Base-by-base conservation (phyloP, 2,329 filamentous ascomycete genomes). In the Stachybotrys chartarum region DNA sequence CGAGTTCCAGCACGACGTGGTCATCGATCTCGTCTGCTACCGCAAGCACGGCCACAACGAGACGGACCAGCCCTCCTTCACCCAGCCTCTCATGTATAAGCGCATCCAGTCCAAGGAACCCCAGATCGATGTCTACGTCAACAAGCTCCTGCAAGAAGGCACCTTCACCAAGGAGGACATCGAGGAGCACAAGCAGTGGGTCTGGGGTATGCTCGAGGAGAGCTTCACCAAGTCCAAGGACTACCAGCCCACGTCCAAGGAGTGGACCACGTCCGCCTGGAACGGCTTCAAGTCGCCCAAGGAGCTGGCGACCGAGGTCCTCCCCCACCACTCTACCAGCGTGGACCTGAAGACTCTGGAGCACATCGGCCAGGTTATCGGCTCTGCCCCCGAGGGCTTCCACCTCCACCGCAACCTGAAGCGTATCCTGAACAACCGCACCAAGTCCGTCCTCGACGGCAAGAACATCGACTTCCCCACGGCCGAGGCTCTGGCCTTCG, bases 1-100 rank as follows among this genome's bases (percentile, higher is more conserved):
- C 59, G 88, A 97, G 79, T 99, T 97, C 83, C 95, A 96, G 81
- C 90, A 92, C 70, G 94, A 99, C 71, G 93, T 97, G 60, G 92
- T 99, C 64, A 91, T 99, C 68, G 94, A 99, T 73, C 85, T 99
- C 66, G 91, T 97, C 69, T 99, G 94, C 83, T 99, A 99, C 82
- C 89, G 94, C 69, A 99, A 97, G 79, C 86, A 97, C 73, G 94
- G 94, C 59, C 94, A 99, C 85, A 99, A 99, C 78, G 94, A 99
- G 80, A 99, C 94, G 11, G 94, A 99, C 71, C 94, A 99, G 80
- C 94, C 94, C 51, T 96, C 93, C 46, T 99, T 99, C 81, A 99
- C 94, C n/a, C 94, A 99, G 73, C 94, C 94, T 46, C 78, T 97
- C 64, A 99, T 99, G 94, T 99, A 99, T 84, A 97, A 97, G 86